phyloP scores from a whole-genome alignment of 2,329 filamentous ascomycete genomes.

The Ophiocordyceps polyrhachis-furcata region DNA sequence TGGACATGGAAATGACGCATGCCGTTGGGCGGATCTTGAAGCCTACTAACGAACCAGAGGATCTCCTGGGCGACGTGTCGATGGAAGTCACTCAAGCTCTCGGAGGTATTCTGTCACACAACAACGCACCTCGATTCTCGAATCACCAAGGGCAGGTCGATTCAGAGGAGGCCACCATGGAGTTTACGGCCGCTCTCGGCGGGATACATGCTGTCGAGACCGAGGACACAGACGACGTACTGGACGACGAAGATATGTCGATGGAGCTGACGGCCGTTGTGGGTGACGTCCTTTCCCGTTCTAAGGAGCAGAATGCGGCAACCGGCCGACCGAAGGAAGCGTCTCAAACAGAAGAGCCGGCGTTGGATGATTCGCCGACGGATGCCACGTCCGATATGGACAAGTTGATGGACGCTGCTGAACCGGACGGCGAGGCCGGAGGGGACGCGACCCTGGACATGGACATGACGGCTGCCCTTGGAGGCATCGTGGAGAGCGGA shows the following conservation, averaged over 20 bases:
- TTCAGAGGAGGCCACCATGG: slow-evolving; percentile 43
- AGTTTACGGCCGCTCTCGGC: slow-evolving; percentile 64
- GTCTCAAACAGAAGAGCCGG: slow-evolving; percentile 9
- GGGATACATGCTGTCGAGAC: slow-evolving; percentile 32
- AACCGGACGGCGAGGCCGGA: slow-evolving; percentile 2
- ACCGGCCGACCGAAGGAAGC: slow-evolving; percentile 8
- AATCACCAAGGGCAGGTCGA: slow-evolving; percentile 10
- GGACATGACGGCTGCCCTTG: slow-evolving; percentile 48
- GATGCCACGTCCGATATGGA: slow-evolving; percentile 42
- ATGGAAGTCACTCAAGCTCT: slow-evolving; percentile 86
- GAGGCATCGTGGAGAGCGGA: slow-evolving; percentile 34
- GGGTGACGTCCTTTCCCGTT: slow-evolving; percentile 29
- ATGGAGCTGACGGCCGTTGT: slow-evolving; percentile 60
- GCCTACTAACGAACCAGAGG: slow-evolving; percentile 22
- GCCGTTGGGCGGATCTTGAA: slow-evolving; percentile 35
- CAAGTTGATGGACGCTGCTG: slow-evolving; percentile 23
- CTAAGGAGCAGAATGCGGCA: slow-evolving; percentile 9
- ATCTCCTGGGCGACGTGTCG: slow-evolving; percentile 52
- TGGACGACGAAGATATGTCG: slow-evolving; percentile 49
- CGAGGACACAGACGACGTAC: slow-evolving; percentile 16
- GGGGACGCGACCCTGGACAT: slow-evolving; percentile 34
- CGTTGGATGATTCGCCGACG: slow-evolving; percentile 16
- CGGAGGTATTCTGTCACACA: slow-evolving; percentile 52
- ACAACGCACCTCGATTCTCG: slow-evolving; percentile 1
- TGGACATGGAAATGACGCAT: slow-evolving; percentile 34